phyloP scores from a whole-genome alignment of 768 basidiomycete species.

The Tephrocybe rancida region DNA sequence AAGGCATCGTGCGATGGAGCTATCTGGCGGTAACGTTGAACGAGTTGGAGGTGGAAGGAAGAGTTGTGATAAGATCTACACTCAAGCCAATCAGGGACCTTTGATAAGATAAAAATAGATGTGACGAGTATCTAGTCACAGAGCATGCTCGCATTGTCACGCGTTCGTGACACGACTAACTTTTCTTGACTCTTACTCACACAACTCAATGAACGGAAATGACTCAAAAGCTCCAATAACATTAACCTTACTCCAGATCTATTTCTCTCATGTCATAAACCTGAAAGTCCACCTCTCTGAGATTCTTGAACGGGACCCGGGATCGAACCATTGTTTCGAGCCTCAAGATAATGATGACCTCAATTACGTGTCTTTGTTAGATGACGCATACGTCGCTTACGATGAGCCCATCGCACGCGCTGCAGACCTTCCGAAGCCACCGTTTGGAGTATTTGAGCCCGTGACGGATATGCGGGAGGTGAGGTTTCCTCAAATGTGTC shows the following conservation, averaged over 20 bases:
- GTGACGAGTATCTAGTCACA: background rate
- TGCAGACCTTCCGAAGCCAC: conserved; percentile 12
- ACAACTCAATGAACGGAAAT: background rate
- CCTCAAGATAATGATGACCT: conserved; percentile 25
- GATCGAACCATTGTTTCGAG: conserved; percentile 4
- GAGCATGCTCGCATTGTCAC: conserved; percentile 3
- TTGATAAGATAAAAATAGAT: conserved; percentile 14
- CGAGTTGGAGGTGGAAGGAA: background rate
- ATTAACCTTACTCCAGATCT: conserved; percentile 39
- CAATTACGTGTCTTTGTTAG: conserved; percentile 40
- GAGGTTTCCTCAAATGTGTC: background rate
- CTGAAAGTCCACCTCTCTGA: conserved; percentile 40
- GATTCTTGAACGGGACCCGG: conserved; percentile 28
- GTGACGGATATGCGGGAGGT: conserved; percentile 61
- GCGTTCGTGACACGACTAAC: conserved; percentile 14
- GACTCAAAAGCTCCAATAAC: conserved; percentile 9
- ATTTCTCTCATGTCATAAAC: conserved; percentile 42
- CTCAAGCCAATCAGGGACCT: background rate
- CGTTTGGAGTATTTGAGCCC: conserved; percentile 34
- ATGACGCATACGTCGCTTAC: conserved; percentile 47
- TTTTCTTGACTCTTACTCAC: background rate
- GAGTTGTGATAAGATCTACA: background rate
- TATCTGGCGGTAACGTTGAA: no score
- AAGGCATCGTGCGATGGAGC: conserved; percentile 26
- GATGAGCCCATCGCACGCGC: conserved; percentile 13